Percentiles rank a stretch among this genome's conserved stretches.
Evolutionary conservation across 495 filamentous ascomycete species (phyloP).

Genomic region (Hypoxylon subgilvum): DNA sequence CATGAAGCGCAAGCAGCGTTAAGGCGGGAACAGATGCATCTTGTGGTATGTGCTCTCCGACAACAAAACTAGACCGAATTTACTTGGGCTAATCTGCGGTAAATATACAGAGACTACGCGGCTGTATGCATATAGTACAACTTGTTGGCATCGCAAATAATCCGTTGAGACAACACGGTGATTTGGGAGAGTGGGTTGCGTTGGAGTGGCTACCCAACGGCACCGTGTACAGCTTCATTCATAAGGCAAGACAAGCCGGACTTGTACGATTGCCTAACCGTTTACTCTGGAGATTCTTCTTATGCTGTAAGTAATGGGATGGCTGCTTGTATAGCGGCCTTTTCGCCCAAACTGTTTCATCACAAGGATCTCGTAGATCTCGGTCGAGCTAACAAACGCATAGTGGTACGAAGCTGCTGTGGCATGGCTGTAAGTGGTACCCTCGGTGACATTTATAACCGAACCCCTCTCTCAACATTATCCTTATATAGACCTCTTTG

Average conservation of each 20-base stretch:
- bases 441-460: no score
- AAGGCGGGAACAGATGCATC: background rate
- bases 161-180: background rate
- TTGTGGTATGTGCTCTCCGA: background rate
- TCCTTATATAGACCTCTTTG: background rate
- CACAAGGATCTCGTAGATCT: background rate
- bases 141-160: background rate
- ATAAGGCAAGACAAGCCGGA: background rate
- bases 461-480: background rate
- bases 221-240: slow-evolving; percentile 1
- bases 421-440: slow-evolving; percentile 17
- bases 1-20: background rate
- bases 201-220: slow-evolving; percentile 15
- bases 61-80: background rate
- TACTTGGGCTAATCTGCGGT: background rate
- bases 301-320: slow-evolving; percentile 21
- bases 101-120: slow-evolving; percentile 2
- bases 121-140: slow-evolving; percentile 13
- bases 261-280: slow-evolving; percentile 7
- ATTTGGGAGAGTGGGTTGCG: background rate
- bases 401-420: slow-evolving; percentile 16
- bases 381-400: slow-evolving; percentile 5
- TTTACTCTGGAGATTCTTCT: slow-evolving; percentile 26
- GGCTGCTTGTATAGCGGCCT: background rate
- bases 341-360: background rate